Evolutionary conservation across 208 protist species (phyloP).

Genomic region (Leishmania guyanensis): DNA sequence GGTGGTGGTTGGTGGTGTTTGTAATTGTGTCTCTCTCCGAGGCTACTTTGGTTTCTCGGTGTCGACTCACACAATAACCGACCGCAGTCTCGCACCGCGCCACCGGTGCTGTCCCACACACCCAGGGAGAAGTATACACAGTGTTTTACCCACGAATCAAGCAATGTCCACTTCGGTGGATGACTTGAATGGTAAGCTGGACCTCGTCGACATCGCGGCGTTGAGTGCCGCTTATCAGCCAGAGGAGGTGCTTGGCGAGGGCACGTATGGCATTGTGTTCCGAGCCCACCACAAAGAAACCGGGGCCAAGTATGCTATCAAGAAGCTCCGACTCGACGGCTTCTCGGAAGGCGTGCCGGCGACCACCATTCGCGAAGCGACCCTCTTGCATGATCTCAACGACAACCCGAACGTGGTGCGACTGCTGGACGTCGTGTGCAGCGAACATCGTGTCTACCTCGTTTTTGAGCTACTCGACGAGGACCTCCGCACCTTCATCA

Average conservation of each 20-base stretch:
- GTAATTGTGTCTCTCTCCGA: background rate
- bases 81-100: background rate
- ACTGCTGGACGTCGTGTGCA: conserved; percentile 96
- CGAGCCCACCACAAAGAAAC: conserved; percentile 60
- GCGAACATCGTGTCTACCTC: conserved; percentile 94
- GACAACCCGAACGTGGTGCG: conserved; percentile 92
- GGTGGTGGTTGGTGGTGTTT: background rate
- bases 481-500: conserved; percentile 93
- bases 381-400: conserved; percentile 88
- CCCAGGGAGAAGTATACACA: background rate
- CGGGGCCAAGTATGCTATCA: conserved; percentile 74
- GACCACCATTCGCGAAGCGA: conserved; percentile 92
- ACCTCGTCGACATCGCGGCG: conserved; percentile 51
- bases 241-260: conserved; percentile 92
- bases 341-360: conserved; percentile 90
- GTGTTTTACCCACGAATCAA: background rate
- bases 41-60: background rate
- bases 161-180: conserved; percentile 13
- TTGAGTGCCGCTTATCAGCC: conserved; percentile 50
- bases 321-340: conserved; percentile 74
- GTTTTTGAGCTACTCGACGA: conserved; percentile 97
- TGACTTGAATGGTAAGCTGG: conserved; percentile 48
- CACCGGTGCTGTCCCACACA: background rate
- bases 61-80: background rate
- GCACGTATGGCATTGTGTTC: conserved; percentile 96